Conservation (phyloP, 768 basidiomycete genomes). For the Lactifluus volemus region DNA sequence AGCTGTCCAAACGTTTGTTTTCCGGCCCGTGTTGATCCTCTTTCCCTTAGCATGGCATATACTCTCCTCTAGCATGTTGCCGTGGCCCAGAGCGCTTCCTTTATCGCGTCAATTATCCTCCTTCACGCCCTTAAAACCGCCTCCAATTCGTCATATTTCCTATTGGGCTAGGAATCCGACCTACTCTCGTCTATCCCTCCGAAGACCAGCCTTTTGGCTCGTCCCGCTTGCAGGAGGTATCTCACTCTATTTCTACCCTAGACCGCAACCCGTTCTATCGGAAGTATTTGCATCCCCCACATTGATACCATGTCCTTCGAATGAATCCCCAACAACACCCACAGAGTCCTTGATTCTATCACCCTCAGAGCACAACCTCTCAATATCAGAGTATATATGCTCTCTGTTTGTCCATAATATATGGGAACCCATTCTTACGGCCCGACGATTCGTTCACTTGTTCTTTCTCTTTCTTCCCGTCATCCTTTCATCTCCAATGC, state of each 20-base stretch:
- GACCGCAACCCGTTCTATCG: constrained; percentile 34
- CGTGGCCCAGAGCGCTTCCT: constrained; percentile 23
- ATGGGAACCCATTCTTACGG: constrained; percentile 81
- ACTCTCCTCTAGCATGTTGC: constrained; percentile 18
- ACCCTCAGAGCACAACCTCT: constrained; percentile 51
- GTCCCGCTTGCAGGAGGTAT: constrained; percentile 50
- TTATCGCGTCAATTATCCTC: constrained; percentile 21
- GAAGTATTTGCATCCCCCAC: constrained; percentile 43
- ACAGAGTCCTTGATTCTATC: constrained; percentile 45
- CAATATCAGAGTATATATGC: constrained; percentile 37
- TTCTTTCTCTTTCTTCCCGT: constrained; percentile 83
- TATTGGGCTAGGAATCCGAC: constrained; percentile 6
- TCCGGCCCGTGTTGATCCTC: background rate
- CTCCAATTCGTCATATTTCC: constrained; percentile 24
- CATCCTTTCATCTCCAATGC: constrained; percentile 73
- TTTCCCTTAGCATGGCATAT: background rate
- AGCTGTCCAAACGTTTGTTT: background rate
- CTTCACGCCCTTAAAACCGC: constrained; percentile 9
- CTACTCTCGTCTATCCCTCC: constrained; percentile 24
- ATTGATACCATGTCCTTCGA: constrained; percentile 36
- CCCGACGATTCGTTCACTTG: constrained; percentile 74
- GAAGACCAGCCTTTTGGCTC: constrained; percentile 38
- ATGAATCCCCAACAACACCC: constrained; percentile 7
- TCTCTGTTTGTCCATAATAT: constrained; percentile 47
- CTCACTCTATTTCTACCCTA: constrained; percentile 39